Evolutionary conservation across 176 grass and related monocot genomes (phyloP).

Genomic region (Carex kokanica): DNA sequence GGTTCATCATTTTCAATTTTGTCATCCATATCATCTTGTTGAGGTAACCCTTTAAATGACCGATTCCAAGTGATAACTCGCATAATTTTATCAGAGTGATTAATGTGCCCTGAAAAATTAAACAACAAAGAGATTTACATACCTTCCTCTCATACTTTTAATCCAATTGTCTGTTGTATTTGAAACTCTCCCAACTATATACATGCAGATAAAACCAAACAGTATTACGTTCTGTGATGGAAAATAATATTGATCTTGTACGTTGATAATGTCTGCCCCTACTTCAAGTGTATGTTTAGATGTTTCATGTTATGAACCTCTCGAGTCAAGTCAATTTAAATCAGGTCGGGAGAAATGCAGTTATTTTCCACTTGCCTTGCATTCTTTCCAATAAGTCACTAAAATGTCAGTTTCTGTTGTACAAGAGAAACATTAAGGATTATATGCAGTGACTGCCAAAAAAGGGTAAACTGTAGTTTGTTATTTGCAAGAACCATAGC

Average conservation of each 20-base stretch:
- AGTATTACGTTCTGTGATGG: background rate
- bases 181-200: background rate
- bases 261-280: background rate
- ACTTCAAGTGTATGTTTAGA: background rate
- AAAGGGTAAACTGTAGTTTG: background rate
- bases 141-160: background rate
- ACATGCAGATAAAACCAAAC: background rate
- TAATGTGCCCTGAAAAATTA: conserved; percentile 65
- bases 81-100: conserved; percentile 94
- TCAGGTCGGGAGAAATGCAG: background rate
- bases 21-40: conserved; percentile 49
- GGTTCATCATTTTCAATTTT: conserved; percentile 57
- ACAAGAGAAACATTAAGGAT: background rate
- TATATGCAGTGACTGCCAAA: background rate
- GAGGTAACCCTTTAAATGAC: conserved; percentile 71
- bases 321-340: background rate
- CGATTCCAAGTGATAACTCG: conserved; percentile 96
- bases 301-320: background rate
- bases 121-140: conserved; percentile 25
- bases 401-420: background rate
- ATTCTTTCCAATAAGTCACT: background rate
- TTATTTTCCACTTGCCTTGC: background rate
- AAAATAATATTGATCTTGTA: background rate
- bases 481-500: conserved; percentile 8
- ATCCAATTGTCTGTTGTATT: background rate